Percentiles rank a stretch among this genome's conserved stretches.
Conservation (phyloP, 1,139 yeast genomes). For the Sugiyamaella novakii region DNA sequence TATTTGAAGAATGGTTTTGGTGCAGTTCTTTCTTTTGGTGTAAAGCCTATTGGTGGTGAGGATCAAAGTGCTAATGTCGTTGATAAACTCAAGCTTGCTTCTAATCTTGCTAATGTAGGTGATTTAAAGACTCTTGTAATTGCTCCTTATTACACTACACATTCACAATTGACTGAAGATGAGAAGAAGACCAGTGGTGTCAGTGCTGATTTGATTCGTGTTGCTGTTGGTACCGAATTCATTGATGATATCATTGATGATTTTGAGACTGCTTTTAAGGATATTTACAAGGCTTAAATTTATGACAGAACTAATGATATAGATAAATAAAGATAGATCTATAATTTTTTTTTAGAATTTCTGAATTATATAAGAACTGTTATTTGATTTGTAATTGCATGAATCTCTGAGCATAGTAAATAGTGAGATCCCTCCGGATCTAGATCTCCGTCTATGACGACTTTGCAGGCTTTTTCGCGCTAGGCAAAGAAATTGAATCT, state of each 20-base stretch:
- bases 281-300: constrained; percentile 27
- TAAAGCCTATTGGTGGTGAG: constrained; percentile 56
- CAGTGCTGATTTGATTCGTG: constrained; percentile 81
- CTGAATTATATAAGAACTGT: too few species aligned
- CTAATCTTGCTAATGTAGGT: constrained; percentile 95
- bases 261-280: constrained; percentile 72
- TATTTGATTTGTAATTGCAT: too few species aligned
- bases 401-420: too few species aligned
- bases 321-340: not conserved
- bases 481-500: too few species aligned
- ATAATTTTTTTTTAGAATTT: too few species aligned
- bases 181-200: constrained; percentile 86
- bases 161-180: constrained; percentile 80
- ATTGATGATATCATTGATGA: constrained; percentile 88
- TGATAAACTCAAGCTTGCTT: constrained; percentile 77
- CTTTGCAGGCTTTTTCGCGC: too few species aligned
- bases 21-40: constrained; percentile 87
- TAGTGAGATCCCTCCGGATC: too few species aligned
- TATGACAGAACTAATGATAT: not conserved
- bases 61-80: constrained; percentile 81
- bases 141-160: constrained; percentile 95
- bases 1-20: constrained; percentile 80
- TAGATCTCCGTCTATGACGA: too few species aligned
- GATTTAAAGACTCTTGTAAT: constrained; percentile 93
- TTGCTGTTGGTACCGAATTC: constrained; percentile 86